phyloP scores from a whole-genome alignment of 2,329 filamentous ascomycete species.

The Paraconiothyrium brasiliense region DNA sequence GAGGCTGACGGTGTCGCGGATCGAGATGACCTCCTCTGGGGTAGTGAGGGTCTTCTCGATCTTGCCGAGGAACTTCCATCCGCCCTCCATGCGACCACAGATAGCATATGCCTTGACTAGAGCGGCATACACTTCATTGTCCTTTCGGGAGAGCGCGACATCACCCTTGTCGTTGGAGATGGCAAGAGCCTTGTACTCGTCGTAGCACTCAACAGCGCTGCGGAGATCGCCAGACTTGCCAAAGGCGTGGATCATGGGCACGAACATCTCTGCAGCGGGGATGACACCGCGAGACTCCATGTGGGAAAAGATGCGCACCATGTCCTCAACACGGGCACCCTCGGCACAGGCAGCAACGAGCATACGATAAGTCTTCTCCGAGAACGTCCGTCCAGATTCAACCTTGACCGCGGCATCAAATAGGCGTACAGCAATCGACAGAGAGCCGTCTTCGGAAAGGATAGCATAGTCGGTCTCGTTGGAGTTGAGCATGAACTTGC shows the following conservation, averaged over 20 bases:
- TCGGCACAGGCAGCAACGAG: constrained; percentile 89
- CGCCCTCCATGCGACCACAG: constrained; percentile 81
- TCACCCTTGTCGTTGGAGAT: constrained; percentile 82
- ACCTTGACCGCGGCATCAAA: constrained; percentile 79
- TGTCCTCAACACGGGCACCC: constrained; percentile 81
- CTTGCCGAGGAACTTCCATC: constrained; percentile 84
- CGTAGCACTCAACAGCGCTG: constrained; percentile 93
- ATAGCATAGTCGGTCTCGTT: constrained; percentile 89
- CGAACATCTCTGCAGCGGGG: constrained; percentile 84
- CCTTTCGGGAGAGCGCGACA: constrained; percentile 74
- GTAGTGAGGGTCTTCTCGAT: constrained; percentile 69
- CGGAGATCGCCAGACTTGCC: constrained; percentile 80
- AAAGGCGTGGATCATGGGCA: constrained; percentile 94
- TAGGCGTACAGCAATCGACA: constrained; percentile 84
- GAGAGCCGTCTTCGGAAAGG: constrained; percentile 84
- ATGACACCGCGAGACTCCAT: constrained; percentile 82
- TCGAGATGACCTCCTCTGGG: constrained; percentile 63
- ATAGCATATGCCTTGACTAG: constrained; percentile 88
- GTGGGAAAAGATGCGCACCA: constrained; percentile 89
- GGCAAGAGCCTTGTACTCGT: constrained; percentile 91
- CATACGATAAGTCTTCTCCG: constrained; percentile 83
- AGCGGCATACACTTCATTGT: constrained; percentile 88
- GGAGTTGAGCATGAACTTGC: constrained; percentile 88
- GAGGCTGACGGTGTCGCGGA: constrained; percentile 76
- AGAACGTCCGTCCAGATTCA: constrained; percentile 70